phyloP scores from a whole-genome alignment of 441 rosid species.

The Viola pubescens region DNA sequence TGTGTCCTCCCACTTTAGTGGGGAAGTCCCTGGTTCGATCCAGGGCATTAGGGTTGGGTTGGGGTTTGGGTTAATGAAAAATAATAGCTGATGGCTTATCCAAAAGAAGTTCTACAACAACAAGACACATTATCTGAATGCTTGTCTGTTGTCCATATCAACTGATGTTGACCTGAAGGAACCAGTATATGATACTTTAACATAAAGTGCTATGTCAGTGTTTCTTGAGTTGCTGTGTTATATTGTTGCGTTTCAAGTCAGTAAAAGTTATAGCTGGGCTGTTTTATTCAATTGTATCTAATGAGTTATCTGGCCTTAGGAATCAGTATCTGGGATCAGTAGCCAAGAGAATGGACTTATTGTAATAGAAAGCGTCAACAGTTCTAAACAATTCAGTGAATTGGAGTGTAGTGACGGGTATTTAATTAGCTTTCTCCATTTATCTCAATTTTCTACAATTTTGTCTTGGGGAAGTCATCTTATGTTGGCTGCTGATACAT shows the following conservation, averaged over 20 bases:
- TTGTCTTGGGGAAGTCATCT: conserved; percentile 7
- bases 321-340: conserved; percentile 41
- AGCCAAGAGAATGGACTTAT: conserved; percentile 46
- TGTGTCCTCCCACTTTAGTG: too few species aligned
- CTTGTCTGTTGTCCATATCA: background rate
- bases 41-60: too few species aligned
- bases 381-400: conserved; percentile 28
- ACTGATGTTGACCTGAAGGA: background rate
- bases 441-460: conserved; percentile 12
- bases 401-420: conserved; percentile 47
- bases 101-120: too few species aligned
- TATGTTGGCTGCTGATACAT: conserved; percentile 21
- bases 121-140: background rate
- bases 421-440: conserved; percentile 11
- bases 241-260: too few species aligned
- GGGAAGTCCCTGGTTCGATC: too few species aligned
- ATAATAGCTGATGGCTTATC: too few species aligned
- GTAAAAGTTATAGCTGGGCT: background rate
- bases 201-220: too few species aligned
- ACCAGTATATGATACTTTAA: too few species aligned
- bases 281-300: conserved; percentile 4
- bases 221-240: too few species aligned
- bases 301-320: conserved; percentile 31
- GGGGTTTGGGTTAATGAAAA: too few species aligned
- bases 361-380: conserved; percentile 35